Evolutionary conservation across 345 rosid species (phyloP), one percentile per base, ranked within the genome.

Genomic region (Heritiera fomes): DNA sequence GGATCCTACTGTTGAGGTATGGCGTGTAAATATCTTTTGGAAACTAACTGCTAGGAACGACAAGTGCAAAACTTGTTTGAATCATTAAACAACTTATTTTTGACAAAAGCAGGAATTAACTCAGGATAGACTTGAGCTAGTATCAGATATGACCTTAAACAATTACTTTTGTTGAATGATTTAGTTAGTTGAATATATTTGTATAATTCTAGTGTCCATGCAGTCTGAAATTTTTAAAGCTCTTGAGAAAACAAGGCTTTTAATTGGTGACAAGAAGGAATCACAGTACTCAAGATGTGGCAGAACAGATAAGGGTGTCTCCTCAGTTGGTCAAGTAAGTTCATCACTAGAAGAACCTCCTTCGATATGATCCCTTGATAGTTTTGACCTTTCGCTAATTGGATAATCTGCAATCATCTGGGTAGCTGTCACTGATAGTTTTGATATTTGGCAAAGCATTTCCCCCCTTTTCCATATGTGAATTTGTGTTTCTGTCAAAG

Each of bases 141-240:
- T 67, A 50, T 75, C 43, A 32, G 12, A 23, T 38, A 49, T 63
- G 61, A 28, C 32, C 70, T 53, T 77, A 43, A 71, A 6, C 43
- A 64, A 12, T 20, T 45, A 17, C 46, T 72, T 75, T 79, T 30
- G 10, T 76, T 34, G 43, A 45, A 69, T 56, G 50, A 46, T 41
- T 78, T 18, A 32, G 11, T 47, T 40, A 38, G 71, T 68, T 80
- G 78, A 58, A 67, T 72, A 17, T 79, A 14, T 40, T 60, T 72
- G 34, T 47, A 67, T 77, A 75, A 30, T 65, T 77, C 60, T 14
- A 71, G 78, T 75, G 77, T 28, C 79, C 72, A 59, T 83, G 84
- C 89, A 95, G 98, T 92, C 98, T 43, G 99, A 93, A 85, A 79
- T 95, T 87, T 93, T 93, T 65, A 85, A 91, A 85, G 99, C 98